A percentile compares a stretch with the other conserved stretches of the same genome.
Evolutionary conservation across 225 moss, liverwort and hornwort genomes (phyloP).

Genomic region (Polytrichum commune): DNA sequence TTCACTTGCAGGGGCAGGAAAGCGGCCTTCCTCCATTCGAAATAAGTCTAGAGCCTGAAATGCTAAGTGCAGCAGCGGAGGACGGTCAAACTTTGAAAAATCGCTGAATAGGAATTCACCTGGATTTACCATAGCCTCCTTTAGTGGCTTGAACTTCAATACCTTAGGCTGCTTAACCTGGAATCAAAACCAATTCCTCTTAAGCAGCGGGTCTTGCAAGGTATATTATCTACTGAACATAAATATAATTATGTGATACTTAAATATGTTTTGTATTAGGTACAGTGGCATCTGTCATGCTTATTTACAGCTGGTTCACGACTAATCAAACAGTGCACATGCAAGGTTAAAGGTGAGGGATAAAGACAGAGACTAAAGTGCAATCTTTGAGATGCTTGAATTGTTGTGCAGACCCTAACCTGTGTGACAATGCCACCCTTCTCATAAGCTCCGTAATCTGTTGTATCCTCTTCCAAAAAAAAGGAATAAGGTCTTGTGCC

Average conservation of each 20-base stretch:
- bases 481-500: conserved; percentile 81
- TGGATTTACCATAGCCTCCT: conserved; percentile 69
- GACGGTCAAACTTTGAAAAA: conserved; percentile 91
- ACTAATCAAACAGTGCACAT: too few relatives aligned
- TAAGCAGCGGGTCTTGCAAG: too few relatives aligned
- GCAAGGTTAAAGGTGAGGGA: too few relatives aligned
- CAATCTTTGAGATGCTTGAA: too few relatives aligned
- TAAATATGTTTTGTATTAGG: too few relatives aligned
- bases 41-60: conserved; percentile 90
- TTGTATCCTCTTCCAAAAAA: conserved; percentile 78
- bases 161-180: conserved; percentile 84
- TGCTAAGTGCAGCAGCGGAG: conserved; percentile 77
- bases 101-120: conserved; percentile 90
- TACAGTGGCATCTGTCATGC: not conserved
- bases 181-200: not conserved
- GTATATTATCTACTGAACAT: too few relatives aligned
- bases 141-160: conserved; percentile 67
- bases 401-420: conserved; percentile 5
- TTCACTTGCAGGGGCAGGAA: conserved; percentile 61
- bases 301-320: too few relatives aligned
- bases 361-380: too few relatives aligned
- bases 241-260: too few relatives aligned
- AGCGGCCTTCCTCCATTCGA: conserved; percentile 46
- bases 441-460: conserved; percentile 58
- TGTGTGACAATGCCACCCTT: conserved; percentile 93